Conservation (phyloP, 2,329 filamentous ascomycete genomes). For the Hymenoscyphus linearis region DNA sequence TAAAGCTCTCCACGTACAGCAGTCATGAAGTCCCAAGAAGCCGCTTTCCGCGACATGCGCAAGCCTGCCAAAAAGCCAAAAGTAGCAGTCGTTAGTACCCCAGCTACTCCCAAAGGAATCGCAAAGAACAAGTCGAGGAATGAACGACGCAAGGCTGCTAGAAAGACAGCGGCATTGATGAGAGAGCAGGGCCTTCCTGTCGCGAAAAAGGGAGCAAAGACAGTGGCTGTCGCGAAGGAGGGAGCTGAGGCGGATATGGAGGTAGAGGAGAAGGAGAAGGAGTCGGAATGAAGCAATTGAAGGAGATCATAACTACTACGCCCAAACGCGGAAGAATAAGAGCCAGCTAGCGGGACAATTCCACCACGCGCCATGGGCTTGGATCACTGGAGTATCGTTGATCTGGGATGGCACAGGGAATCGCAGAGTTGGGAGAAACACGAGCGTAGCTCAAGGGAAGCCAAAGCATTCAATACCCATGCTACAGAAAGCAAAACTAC, state of each 20-base stretch:
- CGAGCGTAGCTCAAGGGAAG: background rate
- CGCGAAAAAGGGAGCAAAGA: background rate
- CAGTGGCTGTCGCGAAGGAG: background rate
- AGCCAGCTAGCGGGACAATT: background rate
- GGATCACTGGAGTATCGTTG: background rate
- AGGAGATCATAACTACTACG: background rate
- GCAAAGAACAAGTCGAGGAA: conserved; percentile 8
- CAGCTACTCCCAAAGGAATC: conserved; percentile 3
- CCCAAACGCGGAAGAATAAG: background rate
- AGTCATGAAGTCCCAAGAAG: conserved; percentile 27
- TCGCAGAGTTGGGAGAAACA: background rate
- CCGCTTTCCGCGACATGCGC: conserved; percentile 5
- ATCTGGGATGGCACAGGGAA: background rate
- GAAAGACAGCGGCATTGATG: conserved; percentile 6
- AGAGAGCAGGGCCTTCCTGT: background rate
- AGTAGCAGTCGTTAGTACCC: background rate
- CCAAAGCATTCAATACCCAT: background rate
- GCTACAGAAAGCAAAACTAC: background rate
- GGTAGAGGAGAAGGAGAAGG: background rate
- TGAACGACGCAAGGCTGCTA: conserved; percentile 11
- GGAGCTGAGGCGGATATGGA: background rate
- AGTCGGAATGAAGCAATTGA: background rate
- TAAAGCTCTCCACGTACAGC: background rate
- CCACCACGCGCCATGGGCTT: background rate
- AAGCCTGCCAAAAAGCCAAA: conserved; percentile 7